Evolutionary conservation across 495 filamentous ascomycete genomes (phyloP).

Genomic region (Hyaloscypha hepaticicola): DNA sequence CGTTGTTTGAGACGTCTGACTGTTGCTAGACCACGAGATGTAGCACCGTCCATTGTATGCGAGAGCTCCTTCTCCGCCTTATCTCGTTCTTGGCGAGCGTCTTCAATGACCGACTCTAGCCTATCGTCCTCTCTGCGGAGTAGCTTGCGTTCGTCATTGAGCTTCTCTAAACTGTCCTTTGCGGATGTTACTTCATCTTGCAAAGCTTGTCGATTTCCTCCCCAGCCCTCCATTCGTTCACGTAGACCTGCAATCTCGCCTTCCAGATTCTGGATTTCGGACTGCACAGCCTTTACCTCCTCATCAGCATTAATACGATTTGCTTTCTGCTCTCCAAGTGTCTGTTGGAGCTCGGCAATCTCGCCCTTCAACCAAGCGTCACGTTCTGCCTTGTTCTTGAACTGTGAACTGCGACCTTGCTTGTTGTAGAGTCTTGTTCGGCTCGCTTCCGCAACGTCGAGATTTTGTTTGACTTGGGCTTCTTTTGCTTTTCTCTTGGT

Average conservation of each 20-base stretch:
- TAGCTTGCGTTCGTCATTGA: slow-evolving; percentile 87
- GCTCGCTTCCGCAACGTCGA: slow-evolving; percentile 72
- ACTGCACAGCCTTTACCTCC: slow-evolving; percentile 74
- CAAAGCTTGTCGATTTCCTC: slow-evolving; percentile 67
- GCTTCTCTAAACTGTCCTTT: slow-evolving; percentile 75
- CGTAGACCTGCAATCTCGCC: slow-evolving; percentile 68
- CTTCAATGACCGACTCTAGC: slow-evolving; percentile 71
- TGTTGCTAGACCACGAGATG: slow-evolving; percentile 76
- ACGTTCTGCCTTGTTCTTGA: slow-evolving; percentile 82
- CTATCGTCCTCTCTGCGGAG: slow-evolving; percentile 90
- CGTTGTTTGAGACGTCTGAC: slow-evolving; percentile 78
- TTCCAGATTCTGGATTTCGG: slow-evolving; percentile 68
- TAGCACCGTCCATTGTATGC: slow-evolving; percentile 85
- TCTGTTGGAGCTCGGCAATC: slow-evolving; percentile 75
- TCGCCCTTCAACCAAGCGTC: slow-evolving; percentile 80
- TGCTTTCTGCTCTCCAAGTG: slow-evolving; percentile 73
- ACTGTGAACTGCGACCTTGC: slow-evolving; percentile 86
- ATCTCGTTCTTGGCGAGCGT: slow-evolving; percentile 69
- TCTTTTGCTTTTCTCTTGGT: slow-evolving; percentile 72
- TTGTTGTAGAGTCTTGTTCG: slow-evolving; percentile 87
- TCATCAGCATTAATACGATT: slow-evolving; percentile 81
- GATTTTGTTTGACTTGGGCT: slow-evolving; percentile 59
- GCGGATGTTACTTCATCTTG: slow-evolving; percentile 71
- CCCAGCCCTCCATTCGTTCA: slow-evolving; percentile 73
- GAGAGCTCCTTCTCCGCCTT: slow-evolving; percentile 74